These are phyloP conservation scores for Mayamaea pseudoterrestris DNA, from an alignment of 108 stramenopile species.

Conservation along the genomic window DNA sequence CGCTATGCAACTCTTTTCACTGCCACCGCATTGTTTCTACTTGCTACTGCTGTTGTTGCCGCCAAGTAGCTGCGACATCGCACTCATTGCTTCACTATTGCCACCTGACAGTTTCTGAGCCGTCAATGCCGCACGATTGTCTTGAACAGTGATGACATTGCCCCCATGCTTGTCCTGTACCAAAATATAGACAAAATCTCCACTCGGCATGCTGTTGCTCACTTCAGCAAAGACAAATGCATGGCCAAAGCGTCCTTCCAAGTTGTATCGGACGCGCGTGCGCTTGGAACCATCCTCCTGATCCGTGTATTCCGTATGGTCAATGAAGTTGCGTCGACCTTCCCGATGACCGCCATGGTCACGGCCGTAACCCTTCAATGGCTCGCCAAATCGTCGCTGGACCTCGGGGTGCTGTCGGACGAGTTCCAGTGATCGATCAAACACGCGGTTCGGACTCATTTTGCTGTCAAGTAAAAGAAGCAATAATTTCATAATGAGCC, in stretches of 20 bases:
- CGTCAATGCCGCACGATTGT: slow-evolving; percentile 60
- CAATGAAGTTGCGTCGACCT: slow-evolving; percentile 90
- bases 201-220: slow-evolving; percentile 57
- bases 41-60: slow-evolving; percentile 13
- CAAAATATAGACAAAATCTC: slow-evolving; percentile 88
- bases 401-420: slow-evolving; percentile 59
- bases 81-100: slow-evolving; percentile 30
- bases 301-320: slow-evolving; percentile 78
- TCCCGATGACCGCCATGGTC: slow-evolving; percentile 92
- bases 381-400: slow-evolving; percentile 67
- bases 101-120: slow-evolving; percentile 58
- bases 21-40: too few species aligned
- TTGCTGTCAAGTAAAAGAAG: slow-evolving; percentile 24
- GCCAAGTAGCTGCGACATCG: slow-evolving; percentile 34
- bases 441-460: slow-evolving; percentile 85
- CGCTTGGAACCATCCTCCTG: slow-evolving; percentile 81
- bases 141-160: slow-evolving; percentile 56
- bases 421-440: slow-evolving; percentile 46
- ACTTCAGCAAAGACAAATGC: slow-evolving; percentile 88
- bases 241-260: slow-evolving; percentile 77
- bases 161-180: slow-evolving; percentile 88
- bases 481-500: background rate
- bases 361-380: slow-evolving; percentile 85
- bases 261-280: slow-evolving; percentile 83
- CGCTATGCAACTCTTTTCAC: too few species aligned